phyloP scores from a whole-genome alignment of 169 alveolate genomes.

The Neospora caninum region DNA sequence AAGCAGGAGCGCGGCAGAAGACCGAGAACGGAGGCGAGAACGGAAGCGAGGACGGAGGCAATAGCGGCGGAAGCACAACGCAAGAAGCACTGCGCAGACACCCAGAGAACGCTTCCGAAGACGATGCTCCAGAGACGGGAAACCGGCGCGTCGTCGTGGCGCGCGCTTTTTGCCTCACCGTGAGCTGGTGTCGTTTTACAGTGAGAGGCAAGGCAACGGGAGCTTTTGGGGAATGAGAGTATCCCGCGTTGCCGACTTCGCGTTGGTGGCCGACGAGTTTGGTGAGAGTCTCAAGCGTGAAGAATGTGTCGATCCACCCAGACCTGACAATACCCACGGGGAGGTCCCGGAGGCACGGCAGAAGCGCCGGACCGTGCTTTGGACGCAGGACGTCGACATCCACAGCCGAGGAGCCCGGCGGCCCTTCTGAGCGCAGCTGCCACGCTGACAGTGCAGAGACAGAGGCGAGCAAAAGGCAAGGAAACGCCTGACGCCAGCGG shows the following conservation, averaged over 20 bases:
- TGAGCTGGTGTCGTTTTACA: background rate
- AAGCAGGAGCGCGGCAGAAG: too few species aligned
- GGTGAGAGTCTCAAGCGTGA: background rate
- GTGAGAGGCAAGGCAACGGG: background rate
- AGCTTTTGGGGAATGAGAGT: too few species aligned
- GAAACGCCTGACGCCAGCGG: background rate
- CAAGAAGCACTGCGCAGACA: too few species aligned
- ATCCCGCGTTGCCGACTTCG: too few species aligned
- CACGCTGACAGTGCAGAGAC: background rate
- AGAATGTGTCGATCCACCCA: background rate
- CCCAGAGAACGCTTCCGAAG: too few species aligned
- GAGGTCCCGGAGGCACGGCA: background rate
- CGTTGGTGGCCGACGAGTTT: background rate
- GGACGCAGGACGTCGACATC: background rate
- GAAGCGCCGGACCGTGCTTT: background rate
- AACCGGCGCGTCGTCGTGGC: too few species aligned
- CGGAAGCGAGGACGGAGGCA: too few species aligned
- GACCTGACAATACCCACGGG: background rate
- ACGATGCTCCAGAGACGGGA: background rate
- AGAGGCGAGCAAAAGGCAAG: background rate
- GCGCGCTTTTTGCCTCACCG: background rate
- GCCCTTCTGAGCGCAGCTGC: background rate
- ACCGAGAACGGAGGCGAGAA: too few species aligned
- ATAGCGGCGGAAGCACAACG: too few species aligned
- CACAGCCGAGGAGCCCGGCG: background rate